Base-by-base conservation (phyloP, 2,329 filamentous ascomycete genomes). In the Cladophialophora exuberans region DNA sequence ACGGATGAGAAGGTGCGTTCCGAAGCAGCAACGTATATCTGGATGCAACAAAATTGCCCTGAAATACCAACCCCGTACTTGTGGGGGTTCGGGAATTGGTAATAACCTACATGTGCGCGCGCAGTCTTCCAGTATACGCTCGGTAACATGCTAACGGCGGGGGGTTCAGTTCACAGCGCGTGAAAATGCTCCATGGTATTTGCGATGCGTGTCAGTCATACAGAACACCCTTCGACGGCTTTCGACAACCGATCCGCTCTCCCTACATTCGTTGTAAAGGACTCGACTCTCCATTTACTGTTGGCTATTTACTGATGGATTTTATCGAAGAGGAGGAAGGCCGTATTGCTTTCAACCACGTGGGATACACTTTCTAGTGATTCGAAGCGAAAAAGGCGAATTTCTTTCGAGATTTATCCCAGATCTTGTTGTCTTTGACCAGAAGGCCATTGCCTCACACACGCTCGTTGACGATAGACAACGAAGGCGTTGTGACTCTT, bases 11-110 rank as follows among this genome's bases (percentile, higher is more conserved):
- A 69, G 46, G 42, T 68, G 23, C 45, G 50, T 23, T 68, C 61
- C 54, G 66, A 70, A 48, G 66, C 58, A 9, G 65, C 56, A 9
- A 65, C 65, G 11, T 69, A 69, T 57, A 60, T 57, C 23, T 69
- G 65, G 66, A 56, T 67, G n/a, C 52, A 63, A 38, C 54, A 64
- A 33, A 61, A 65, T 18, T 67, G 65, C 50, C 65, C 64, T 11
- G 53, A 57, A 23, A 49, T 68, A 5, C 64, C 63, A 39, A 67
- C 63, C 42, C 65, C 66, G 35, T 43, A 46, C 13, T 50, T 69
- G 13, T 62, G 64, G 44, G 64, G 66, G 1, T 69, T 68, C 59
- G 65, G n/a, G 54, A 31, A 20, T 51, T 31, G 35, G 23, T 22
- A 22, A 28, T 30, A 20, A 35, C 31, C 31, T 35, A 15, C 31